These are phyloP conservation scores for Rubus idaeus DNA, from an alignment of 306 rosid species.

Conservation along the genomic window DNA sequence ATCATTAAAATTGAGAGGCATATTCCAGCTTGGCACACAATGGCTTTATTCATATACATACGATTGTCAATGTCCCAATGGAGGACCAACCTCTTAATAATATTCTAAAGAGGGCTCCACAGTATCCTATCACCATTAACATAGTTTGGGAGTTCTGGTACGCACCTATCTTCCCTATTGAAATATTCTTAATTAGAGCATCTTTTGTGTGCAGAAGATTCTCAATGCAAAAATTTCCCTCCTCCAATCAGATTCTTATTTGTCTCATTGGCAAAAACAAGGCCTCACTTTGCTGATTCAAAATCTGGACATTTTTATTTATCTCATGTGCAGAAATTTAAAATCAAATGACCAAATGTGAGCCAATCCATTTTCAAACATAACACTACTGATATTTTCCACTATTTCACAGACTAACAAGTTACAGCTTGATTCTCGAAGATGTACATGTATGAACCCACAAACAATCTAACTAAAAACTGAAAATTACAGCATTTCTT, in stretches of 20 bases:
- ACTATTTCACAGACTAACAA: constrained; percentile 14
- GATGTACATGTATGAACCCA: constrained; percentile 34
- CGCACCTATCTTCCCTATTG: not conserved
- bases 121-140: not conserved
- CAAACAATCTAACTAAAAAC: not conserved
- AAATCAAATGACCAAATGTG: not conserved
- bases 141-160: not conserved
- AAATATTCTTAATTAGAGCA: not conserved
- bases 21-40: not conserved
- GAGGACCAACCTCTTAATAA: not conserved
- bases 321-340: not conserved
- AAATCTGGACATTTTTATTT: not conserved
- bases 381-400: not conserved
- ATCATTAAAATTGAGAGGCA: not conserved
- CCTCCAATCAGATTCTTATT: not conserved
- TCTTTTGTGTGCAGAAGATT: not conserved
- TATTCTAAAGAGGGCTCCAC: not conserved
- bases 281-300: not conserved
- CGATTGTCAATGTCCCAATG: not conserved
- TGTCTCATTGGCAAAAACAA: not conserved
- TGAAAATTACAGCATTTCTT: not conserved
- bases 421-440: constrained; percentile 11
- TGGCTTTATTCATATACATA: not conserved
- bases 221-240: not conserved
- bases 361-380: not conserved